Evolutionary conservation across 2,329 filamentous ascomycete species (phyloP).

Genomic region (Ascochyta rabiei): DNA sequence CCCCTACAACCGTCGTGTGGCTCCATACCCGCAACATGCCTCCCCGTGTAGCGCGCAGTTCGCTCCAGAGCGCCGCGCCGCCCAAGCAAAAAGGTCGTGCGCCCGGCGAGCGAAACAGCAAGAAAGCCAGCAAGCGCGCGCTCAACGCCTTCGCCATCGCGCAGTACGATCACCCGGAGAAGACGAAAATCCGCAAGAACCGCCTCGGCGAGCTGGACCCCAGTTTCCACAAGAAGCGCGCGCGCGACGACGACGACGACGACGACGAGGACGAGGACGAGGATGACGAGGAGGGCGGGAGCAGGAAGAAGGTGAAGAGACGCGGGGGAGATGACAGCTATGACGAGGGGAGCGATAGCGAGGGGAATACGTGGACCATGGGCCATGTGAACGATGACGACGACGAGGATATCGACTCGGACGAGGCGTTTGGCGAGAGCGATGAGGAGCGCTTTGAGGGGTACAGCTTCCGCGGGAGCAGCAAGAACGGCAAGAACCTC

Average conservation of each 20-base stretch:
- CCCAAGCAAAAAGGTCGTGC: constrained; percentile 29
- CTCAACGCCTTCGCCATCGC: constrained; percentile 71
- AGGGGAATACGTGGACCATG: constrained; percentile 84
- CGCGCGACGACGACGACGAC: constrained; percentile 61
- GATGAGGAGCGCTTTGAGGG: constrained; percentile 85
- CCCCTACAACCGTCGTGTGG: neutral
- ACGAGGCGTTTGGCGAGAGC: constrained; percentile 86
- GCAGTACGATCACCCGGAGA: constrained; percentile 61
- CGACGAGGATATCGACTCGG: constrained; percentile 72
- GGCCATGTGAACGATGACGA: constrained; percentile 71
- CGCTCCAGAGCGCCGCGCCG: constrained; percentile 40
- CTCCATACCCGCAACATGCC: constrained; percentile 48
- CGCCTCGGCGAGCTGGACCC: constrained; percentile 63
- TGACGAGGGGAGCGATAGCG: constrained; percentile 81
- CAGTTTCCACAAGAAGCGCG: constrained; percentile 48
- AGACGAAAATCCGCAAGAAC: constrained; percentile 60
- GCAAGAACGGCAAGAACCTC: constrained; percentile 51
- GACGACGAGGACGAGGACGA: constrained; percentile 49
- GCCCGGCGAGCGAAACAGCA: constrained; percentile 46
- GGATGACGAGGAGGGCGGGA: constrained; percentile 29
- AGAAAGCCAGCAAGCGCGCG: constrained; percentile 59
- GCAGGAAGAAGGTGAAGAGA: constrained; percentile 41
- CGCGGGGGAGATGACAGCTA: constrained; percentile 57
- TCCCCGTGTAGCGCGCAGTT: constrained; percentile 51
- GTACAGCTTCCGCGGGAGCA: constrained; percentile 70